Evolutionary conservation across 768 basidiomycete genomes (phyloP), one percentile per base, ranked within the genome.

Genomic region (Mycena latifolia): DNA sequence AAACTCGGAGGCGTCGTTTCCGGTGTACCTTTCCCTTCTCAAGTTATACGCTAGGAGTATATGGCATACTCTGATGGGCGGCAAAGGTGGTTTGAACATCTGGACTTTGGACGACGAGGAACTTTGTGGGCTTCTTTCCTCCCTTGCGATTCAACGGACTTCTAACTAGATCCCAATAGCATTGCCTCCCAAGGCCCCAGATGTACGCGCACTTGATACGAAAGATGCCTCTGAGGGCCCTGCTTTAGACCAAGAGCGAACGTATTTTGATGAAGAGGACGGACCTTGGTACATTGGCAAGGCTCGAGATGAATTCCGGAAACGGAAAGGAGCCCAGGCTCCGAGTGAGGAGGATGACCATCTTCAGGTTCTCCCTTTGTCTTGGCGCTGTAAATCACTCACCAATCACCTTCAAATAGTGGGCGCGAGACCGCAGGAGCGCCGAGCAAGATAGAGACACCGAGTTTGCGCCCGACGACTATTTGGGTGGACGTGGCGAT

Each of bases 1-100:
- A 5, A 96, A 96, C 72, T 75, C 81, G 45, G 96, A 98, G 73
- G 96, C 96, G 0, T 95, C 94, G 74, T 80, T 98, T 25, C 96
- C 97, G 0, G 93, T 98, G 50, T 77, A 88, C 28, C 79, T 99
- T 22, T 96, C 95, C 3, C 81, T 99, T 41, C 79, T 88, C 55
- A 94, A 93, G 75, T 79, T 99, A 29, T 93, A 98, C 74, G 75
- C 88, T 11, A 89, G 91, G 20, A 96, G 94, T 72, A 79, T 95
- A 54, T 96, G 93, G 92, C 88, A 94, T 72, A 92, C 90, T 12
- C 73, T 94, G 11, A 86, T 83, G 74, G 92, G 94, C 27, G 90
- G 93, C 6, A 79, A 85, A 58, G 88, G 86, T 35, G 91, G 89
- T 2, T 82, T 93, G 31, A 88, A 83, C 67, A 76, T 94, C 39